Percentiles rank a stretch among this genome's conserved stretches.
phyloP scores from a whole-genome alignment of 306 rosid species.

The Prunus mume region DNA sequence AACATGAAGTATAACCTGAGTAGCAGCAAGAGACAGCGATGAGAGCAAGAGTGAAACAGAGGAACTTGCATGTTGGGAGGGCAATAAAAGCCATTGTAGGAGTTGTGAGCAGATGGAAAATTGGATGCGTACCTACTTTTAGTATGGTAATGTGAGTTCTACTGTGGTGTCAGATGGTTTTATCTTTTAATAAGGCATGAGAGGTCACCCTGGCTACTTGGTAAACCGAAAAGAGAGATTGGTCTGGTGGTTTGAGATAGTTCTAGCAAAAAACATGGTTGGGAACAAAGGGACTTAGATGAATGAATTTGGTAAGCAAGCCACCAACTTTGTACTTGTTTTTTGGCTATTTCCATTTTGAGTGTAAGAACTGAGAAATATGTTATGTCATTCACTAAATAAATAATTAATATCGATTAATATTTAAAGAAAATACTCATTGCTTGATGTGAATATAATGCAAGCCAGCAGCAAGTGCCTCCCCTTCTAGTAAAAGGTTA shows the following conservation, averaged over 20 bases:
- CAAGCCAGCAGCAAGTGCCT: too few relatives aligned
- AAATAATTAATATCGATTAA: not conserved
- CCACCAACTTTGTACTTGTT: slow-evolving; percentile 44
- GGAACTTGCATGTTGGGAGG: slow-evolving; percentile 21
- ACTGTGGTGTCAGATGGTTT: slow-evolving; percentile 9
- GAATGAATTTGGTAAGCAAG: slow-evolving; percentile 24
- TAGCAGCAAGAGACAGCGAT: slow-evolving; percentile 26
- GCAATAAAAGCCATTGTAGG: slow-evolving; percentile 32
- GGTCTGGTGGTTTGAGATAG: slow-evolving; percentile 26
- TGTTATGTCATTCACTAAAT: not conserved
- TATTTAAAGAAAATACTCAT: not conserved
- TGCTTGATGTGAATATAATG: not conserved
- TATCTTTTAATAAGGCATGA: slow-evolving; percentile 11
- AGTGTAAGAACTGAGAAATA: not conserved
- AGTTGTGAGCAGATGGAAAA: slow-evolving; percentile 4
- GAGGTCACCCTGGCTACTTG: slow-evolving; percentile 31
- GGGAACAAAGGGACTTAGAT: slow-evolving; percentile 26
- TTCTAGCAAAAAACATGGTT: slow-evolving; percentile 17
- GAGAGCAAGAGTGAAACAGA: slow-evolving; percentile 13
- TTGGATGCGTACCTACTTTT: not conserved
- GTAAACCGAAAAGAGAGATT: slow-evolving; percentile 24
- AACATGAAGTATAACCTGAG: slow-evolving; percentile 29
- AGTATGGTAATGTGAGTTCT: not conserved
- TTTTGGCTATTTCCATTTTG: not conserved
- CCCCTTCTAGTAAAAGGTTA: too few relatives aligned